Percentiles rank a stretch among this genome's conserved stretches.
Evolutionary conservation across 257 asterid species (phyloP).

Genomic region (Leonotis leonurus): DNA sequence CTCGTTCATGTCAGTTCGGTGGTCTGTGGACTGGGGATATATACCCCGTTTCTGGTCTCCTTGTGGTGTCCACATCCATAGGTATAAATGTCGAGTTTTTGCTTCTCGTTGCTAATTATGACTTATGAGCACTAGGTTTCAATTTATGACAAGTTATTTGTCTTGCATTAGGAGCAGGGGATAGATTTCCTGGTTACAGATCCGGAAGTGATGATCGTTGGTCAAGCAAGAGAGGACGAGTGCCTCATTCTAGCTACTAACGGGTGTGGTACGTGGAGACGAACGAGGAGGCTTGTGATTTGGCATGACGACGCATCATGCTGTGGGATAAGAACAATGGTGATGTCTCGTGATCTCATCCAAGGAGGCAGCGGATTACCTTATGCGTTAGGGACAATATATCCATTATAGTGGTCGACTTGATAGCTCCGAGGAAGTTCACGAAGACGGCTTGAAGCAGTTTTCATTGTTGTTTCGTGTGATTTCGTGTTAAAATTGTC

Average conservation of each 20-base stretch:
- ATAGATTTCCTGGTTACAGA: constrained; percentile 60
- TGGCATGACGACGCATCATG: constrained; percentile 51
- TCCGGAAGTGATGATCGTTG: constrained; percentile 50
- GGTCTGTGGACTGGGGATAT: too few relatives aligned
- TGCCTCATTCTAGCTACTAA: constrained; percentile 67
- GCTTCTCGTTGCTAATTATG: too few relatives aligned
- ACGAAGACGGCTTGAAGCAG: constrained; percentile 37
- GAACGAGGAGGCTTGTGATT: constrained; percentile 65
- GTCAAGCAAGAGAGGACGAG: constrained; percentile 56
- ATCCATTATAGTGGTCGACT: constrained; percentile 62
- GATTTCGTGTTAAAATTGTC: too few relatives aligned
- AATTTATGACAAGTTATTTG: too few relatives aligned
- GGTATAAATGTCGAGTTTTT: constrained; percentile 45
- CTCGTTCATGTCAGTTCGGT: too few relatives aligned
- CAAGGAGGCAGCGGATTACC: constrained; percentile 66
- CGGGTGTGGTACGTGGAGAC: constrained; percentile 73
- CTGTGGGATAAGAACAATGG: constrained; percentile 66
- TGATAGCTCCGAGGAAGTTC: constrained; percentile 62
- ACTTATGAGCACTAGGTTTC: too few relatives aligned
- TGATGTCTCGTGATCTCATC: constrained; percentile 62
- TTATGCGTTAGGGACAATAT: constrained; percentile 63
- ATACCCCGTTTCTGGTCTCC: too few relatives aligned
- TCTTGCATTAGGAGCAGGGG: constrained; percentile 35
- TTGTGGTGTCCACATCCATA: too few relatives aligned
- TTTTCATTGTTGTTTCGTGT: too few relatives aligned